These are phyloP conservation scores for Dothistroma septosporum DNA, from an alignment of 2,329 filamentous ascomycete species.

Conservation along the genomic window DNA sequence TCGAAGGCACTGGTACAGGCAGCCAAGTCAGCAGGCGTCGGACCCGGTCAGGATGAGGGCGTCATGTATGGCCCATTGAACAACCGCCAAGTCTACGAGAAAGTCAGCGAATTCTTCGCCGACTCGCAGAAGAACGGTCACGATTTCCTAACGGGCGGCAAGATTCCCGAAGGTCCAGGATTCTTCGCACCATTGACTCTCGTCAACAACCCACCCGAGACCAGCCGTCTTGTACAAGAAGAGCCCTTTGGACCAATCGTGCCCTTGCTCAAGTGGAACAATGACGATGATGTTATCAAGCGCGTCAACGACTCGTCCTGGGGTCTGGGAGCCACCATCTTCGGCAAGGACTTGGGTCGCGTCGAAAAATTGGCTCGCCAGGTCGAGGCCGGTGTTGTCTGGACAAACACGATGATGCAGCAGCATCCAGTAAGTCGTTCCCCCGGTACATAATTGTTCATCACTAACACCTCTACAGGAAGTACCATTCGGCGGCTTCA, in stretches of 20 bases:
- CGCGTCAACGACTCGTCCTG: conserved; percentile 47
- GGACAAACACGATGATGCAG: conserved; percentile 22
- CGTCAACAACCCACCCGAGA: conserved; percentile 43
- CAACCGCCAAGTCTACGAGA: conserved; percentile 53
- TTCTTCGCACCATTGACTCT: conserved; percentile 42
- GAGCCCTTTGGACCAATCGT: conserved; percentile 49
- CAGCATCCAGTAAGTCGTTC: conserved; percentile 17
- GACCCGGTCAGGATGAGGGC: conserved; percentile 59
- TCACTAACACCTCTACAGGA: conserved; percentile 28
- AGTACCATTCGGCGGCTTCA: conserved; percentile 65
- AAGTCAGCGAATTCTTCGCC: conserved; percentile 40
- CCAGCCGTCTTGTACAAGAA: conserved; percentile 38
- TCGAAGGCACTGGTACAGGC: conserved; percentile 72
- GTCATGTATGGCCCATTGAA: conserved; percentile 42
- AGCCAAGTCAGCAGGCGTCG: conserved; percentile 72
- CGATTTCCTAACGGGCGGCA: conserved; percentile 46
- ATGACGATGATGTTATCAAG: conserved; percentile 44
- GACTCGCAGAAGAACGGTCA: conserved; percentile 35
- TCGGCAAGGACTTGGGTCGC: conserved; percentile 53
- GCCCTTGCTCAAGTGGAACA: conserved; percentile 42
- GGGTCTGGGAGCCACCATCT: conserved; percentile 53
- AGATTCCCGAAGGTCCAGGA: conserved; percentile 38
- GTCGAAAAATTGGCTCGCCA: conserved; percentile 70
- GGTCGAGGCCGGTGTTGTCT: conserved; percentile 87
- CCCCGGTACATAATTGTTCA: neutral